These are phyloP conservation scores for Endothia cerciana DNA, from an alignment of 2,329 filamentous ascomycete species.

Conservation along the genomic window DNA sequence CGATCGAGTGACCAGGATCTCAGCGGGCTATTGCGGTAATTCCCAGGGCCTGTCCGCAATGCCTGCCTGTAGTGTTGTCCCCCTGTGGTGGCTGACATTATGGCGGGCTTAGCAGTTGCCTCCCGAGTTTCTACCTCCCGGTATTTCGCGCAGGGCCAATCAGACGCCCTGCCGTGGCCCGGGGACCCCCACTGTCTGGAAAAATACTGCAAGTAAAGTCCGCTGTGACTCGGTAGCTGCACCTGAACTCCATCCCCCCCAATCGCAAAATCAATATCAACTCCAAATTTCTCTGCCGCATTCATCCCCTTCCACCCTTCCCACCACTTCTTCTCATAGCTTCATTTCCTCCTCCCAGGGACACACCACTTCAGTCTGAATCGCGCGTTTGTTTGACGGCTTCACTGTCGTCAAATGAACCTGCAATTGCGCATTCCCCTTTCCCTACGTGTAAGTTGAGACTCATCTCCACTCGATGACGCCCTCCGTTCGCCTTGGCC, in stretches of 20 bases:
- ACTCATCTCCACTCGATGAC: slow-evolving; percentile 15
- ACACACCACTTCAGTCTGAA: slow-evolving; percentile 34
- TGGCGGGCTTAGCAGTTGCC: background rate
- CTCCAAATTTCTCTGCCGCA: slow-evolving; percentile 25
- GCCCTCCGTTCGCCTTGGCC: slow-evolving; percentile 13
- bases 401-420: slow-evolving; percentile 93
- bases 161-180: background rate
- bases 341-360: slow-evolving; percentile 27
- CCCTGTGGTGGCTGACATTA: slow-evolving; percentile 1
- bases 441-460: slow-evolving; percentile 66
- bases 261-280: slow-evolving; percentile 26
- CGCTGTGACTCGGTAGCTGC: background rate
- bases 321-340: background rate
- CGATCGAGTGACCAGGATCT: background rate
- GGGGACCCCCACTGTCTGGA: background rate
- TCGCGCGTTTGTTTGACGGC: slow-evolving; percentile 94
- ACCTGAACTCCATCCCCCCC: background rate
- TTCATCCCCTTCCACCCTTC: background rate
- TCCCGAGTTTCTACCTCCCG: background rate
- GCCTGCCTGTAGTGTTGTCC: background rate
- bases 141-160: slow-evolving; percentile 13
- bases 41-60: background rate
- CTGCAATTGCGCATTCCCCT: slow-evolving; percentile 72
- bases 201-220: slow-evolving; percentile 5
- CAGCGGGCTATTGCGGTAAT: background rate